phyloP scores from a whole-genome alignment of 208 protist genomes.

The Trypanosoma boissoni region DNA sequence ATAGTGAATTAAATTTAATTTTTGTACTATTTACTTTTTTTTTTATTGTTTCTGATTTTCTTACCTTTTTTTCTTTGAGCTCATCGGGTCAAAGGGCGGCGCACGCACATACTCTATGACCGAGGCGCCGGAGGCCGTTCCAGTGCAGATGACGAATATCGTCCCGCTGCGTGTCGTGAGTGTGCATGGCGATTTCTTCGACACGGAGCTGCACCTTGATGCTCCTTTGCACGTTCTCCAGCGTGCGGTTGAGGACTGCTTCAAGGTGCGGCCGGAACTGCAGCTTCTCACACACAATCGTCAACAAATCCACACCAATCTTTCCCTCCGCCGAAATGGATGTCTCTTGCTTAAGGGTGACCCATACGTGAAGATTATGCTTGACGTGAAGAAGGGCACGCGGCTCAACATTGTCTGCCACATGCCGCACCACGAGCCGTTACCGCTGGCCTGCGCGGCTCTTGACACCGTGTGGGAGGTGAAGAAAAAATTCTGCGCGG shows the following conservation, averaged over 20 bases:
- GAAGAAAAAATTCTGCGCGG: constrained; percentile 61
- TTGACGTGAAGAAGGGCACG: constrained; percentile 59
- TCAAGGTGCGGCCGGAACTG: constrained; percentile 73
- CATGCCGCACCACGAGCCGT: constrained; percentile 30
- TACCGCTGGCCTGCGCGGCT: constrained; percentile 57
- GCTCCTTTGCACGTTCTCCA: constrained; percentile 67
- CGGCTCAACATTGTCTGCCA: constrained; percentile 67
- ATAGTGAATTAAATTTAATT: no score
- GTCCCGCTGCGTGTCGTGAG: constrained; percentile 72
- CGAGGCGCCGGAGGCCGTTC: constrained; percentile 21
- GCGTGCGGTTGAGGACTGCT: constrained; percentile 79
- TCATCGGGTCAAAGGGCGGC: neutral
- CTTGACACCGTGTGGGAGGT: constrained; percentile 64
- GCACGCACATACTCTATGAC: no score
- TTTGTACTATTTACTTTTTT: no score
- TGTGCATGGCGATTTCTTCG: constrained; percentile 75
- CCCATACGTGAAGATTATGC: constrained; percentile 73
- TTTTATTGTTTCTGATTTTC: constrained; percentile 7
- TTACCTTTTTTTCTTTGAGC: neutral
- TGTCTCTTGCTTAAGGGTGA: constrained; percentile 87
- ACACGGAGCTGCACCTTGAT: constrained; percentile 79
- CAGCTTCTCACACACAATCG: constrained; percentile 83
- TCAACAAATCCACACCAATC: constrained; percentile 50
- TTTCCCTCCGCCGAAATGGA: constrained; percentile 65
- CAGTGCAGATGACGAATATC: constrained; percentile 69